phyloP scores from a whole-genome alignment of 169 alveolate species.

The Blepharisma undulans region DNA sequence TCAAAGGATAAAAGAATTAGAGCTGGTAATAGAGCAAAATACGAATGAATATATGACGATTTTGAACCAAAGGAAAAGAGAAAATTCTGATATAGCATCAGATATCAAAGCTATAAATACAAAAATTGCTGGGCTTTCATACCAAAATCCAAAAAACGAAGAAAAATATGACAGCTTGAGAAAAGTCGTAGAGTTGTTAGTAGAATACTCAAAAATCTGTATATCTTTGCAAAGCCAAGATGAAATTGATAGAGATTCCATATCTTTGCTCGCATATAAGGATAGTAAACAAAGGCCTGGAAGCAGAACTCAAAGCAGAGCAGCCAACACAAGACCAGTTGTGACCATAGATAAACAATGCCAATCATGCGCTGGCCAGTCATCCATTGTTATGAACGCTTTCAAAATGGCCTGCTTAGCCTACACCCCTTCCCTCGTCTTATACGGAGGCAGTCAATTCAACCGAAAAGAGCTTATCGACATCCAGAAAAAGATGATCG shows the following conservation, averaged over 20 bases:
- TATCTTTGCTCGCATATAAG: constrained; percentile 1
- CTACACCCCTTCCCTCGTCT: neutral
- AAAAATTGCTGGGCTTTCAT: neutral
- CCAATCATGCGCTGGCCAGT: constrained; percentile 9
- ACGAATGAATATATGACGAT: neutral
- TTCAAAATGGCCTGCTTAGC: constrained; percentile 35
- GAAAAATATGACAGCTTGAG: neutral
- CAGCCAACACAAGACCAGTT: neutral
- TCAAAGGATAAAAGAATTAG: neutral
- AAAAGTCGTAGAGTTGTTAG: neutral
- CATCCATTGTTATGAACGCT: constrained; percentile 18
- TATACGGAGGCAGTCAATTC: neutral
- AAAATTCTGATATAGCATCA: neutral
- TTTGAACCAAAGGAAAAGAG: neutral
- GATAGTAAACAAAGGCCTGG: neutral
- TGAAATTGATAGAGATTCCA: constrained; percentile 24
- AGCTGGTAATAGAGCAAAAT: neutral
- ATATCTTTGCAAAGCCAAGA: neutral
- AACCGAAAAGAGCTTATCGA: constrained; percentile 12
- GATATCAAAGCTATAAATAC: neutral
- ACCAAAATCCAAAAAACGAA: neutral
- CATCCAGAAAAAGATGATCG: neutral
- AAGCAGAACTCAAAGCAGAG: neutral
- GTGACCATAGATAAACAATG: constrained; percentile 27
- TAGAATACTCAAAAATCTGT: neutral